Evolutionary conservation across 2,329 filamentous ascomycete genomes (phyloP).

Genomic region (Nemania serpens): DNA sequence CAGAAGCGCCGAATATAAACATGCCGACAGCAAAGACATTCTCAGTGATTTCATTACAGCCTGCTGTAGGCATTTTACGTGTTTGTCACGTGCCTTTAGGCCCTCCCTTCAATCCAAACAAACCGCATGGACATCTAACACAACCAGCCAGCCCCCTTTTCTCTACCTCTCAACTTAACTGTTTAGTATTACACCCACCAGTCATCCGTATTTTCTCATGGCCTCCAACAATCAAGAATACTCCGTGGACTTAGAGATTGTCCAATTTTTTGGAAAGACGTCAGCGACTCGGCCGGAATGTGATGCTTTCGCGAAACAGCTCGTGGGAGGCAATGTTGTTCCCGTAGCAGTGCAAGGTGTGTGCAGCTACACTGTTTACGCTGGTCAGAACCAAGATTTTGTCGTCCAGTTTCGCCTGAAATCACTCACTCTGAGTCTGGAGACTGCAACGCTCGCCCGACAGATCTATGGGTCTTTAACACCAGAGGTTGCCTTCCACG

Average conservation of each 20-base stretch:
- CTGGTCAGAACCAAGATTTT: constrained; percentile 41
- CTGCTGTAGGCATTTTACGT: too few species aligned
- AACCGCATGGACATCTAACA: too few species aligned
- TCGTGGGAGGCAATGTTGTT: constrained; percentile 39
- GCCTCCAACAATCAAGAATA: constrained; percentile 12
- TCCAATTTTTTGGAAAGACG: constrained; percentile 14
- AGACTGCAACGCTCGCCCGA: constrained; percentile 38
- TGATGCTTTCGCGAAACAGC: constrained; percentile 29
- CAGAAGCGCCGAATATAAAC: too few species aligned
- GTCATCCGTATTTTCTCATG: too few species aligned
- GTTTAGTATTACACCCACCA: too few species aligned
- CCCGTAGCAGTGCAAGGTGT: constrained; percentile 34
- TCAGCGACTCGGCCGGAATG: constrained; percentile 14
- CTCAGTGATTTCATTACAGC: too few species aligned
- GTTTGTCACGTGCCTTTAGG: too few species aligned
- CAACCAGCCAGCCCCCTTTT: too few species aligned
- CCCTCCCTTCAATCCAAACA: too few species aligned
- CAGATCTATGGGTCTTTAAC: constrained; percentile 41
- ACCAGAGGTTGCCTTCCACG: constrained; percentile 37
- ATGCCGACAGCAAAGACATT: too few species aligned
- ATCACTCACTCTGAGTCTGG: constrained; percentile 41
- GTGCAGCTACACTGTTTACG: constrained; percentile 48
- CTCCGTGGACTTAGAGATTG: constrained; percentile 15
- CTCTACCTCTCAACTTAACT: too few species aligned
- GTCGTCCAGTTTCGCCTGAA: constrained; percentile 47